Percentiles rank a stretch among this genome's conserved stretches.
These are phyloP conservation scores for Chaetomium sp. DNA, from an alignment of 2,329 filamentous ascomycete species.

Conservation along the genomic window DNA sequence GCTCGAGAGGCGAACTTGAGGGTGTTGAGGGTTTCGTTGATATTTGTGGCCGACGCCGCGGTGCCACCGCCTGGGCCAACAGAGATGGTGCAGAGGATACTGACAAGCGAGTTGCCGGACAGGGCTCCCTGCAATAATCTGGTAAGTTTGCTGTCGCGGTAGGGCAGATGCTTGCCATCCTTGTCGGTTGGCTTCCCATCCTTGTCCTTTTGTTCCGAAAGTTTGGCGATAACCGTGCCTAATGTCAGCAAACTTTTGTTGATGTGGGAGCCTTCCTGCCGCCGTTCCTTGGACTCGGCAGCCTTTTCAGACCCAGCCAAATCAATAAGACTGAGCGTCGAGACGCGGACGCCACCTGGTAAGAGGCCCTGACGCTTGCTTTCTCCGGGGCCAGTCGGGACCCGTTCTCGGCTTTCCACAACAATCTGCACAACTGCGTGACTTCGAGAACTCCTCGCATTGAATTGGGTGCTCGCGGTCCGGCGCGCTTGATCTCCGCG, in stretches of 20 bases:
- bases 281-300: slow-evolving; percentile 87
- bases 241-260: slow-evolving; percentile 96
- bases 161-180: slow-evolving; percentile 87
- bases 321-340: slow-evolving; percentile 91
- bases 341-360: slow-evolving; percentile 89
- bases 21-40: slow-evolving; percentile 86
- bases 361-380: slow-evolving; percentile 62
- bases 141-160: slow-evolving; percentile 95
- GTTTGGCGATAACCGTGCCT: slow-evolving; percentile 85
- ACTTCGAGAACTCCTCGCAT: slow-evolving; percentile 91
- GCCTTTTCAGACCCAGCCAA: slow-evolving; percentile 93
- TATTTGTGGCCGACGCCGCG: slow-evolving; percentile 66
- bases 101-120: slow-evolving; percentile 89
- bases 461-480: slow-evolving; percentile 94
- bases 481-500: slow-evolving; percentile 84
- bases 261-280: slow-evolving; percentile 93
- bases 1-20: slow-evolving; percentile 94
- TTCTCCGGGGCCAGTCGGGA: slow-evolving; percentile 50
- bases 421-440: slow-evolving; percentile 98
- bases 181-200: slow-evolving; percentile 66
- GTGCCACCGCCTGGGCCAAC: slow-evolving; percentile 70
- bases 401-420: slow-evolving; percentile 88
- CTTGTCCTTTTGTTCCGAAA: slow-evolving; percentile 87
- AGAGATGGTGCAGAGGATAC: slow-evolving; percentile 94
- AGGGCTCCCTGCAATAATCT: slow-evolving; percentile 85